Conservation (phyloP, 495 filamentous ascomycete genomes). For the Penicillium angulare region DNA sequence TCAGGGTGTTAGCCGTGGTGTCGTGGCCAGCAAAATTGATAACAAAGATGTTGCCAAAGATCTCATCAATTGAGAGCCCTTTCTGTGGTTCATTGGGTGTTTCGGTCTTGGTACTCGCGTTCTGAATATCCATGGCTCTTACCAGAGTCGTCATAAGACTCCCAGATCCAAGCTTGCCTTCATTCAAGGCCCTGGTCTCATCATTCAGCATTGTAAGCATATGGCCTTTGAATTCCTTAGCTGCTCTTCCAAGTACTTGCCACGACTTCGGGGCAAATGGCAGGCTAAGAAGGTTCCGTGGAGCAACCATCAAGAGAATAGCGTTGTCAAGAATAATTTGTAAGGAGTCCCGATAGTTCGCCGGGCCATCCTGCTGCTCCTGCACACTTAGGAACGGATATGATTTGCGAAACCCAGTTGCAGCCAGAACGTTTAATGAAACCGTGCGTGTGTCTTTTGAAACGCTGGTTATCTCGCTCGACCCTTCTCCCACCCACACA, state of each 20-base stretch:
- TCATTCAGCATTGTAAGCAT: not conserved
- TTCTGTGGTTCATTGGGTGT: constrained; percentile 16
- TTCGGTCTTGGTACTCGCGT: not conserved
- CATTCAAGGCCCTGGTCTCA: not conserved
- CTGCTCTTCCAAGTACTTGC: not conserved
- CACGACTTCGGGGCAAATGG: not conserved
- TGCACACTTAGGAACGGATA: not conserved
- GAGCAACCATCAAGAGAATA: not conserved
- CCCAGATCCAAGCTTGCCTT: not conserved
- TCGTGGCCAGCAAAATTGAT: constrained; percentile 55
- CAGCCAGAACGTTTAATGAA: not conserved
- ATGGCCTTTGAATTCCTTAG: not conserved
- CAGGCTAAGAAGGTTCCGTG: not conserved
- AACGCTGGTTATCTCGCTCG: not conserved
- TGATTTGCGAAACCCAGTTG: constrained; percentile 1
- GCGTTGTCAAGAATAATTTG: not conserved
- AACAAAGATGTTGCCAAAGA: constrained; percentile 44
- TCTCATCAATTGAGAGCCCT: constrained; percentile 26
- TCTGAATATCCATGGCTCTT: not conserved
- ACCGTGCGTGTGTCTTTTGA: not conserved
- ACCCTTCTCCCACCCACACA: not conserved
- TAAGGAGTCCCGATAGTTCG: not conserved
- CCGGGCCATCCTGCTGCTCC: not conserved
- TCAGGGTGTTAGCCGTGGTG: constrained; percentile 44
- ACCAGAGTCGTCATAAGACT: not conserved